Conservation (phyloP, 108 stramenopile species). For the Pseudonitzschia multiseries region DNA sequence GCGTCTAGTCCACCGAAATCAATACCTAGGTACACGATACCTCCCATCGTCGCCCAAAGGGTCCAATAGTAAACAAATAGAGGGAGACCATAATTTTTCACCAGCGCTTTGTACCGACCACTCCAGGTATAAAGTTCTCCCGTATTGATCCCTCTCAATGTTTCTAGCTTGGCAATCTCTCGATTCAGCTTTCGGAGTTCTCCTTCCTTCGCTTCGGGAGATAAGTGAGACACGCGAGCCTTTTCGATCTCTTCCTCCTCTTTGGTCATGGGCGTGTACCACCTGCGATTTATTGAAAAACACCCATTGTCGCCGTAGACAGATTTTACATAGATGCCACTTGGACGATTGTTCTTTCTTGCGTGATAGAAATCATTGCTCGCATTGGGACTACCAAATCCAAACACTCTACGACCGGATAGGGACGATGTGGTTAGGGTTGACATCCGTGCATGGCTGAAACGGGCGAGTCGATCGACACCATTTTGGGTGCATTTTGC, state of each 20-base stretch:
- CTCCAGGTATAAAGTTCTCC: conserved; percentile 82
- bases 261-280: conserved; percentile 73
- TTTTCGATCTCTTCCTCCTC: conserved; percentile 83
- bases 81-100: conserved; percentile 76
- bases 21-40: conserved; percentile 62
- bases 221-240: conserved; percentile 58
- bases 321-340: neutral
- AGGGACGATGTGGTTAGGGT: neutral
- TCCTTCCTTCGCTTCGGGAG: conserved; percentile 66
- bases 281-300: conserved; percentile 25
- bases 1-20: conserved; percentile 78
- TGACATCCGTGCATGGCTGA: neutral
- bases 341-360: neutral
- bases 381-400: neutral
- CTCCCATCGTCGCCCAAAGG: conserved; percentile 69
- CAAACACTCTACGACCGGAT: neutral
- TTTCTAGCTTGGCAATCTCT: conserved; percentile 68
- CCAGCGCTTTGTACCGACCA: conserved; percentile 79
- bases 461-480: neutral
- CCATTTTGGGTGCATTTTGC: neutral
- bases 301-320: conserved; percentile 56
- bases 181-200: conserved; percentile 78
- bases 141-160: conserved; percentile 79
- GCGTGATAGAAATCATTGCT: neutral
- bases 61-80: conserved; percentile 73